phyloP scores from a whole-genome alignment of 176 grass and related monocot species.

The Poa pratensis region DNA sequence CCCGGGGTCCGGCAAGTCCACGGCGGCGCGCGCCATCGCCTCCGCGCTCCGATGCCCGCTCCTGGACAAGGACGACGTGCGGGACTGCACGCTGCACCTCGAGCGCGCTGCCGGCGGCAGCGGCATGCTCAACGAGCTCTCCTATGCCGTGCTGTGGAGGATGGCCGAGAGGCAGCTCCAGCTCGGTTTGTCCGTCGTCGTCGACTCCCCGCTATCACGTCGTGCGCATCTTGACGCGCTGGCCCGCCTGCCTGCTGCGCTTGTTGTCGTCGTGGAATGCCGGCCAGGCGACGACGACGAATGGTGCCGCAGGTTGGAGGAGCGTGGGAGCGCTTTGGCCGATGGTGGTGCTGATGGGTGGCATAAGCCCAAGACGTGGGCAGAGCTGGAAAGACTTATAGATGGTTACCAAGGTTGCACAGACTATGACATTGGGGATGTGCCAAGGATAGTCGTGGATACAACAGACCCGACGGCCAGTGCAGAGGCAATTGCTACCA shows the following conservation, averaged over 20 bases:
- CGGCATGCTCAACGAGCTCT: conserved; percentile 68
- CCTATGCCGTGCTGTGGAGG: conserved; percentile 68
- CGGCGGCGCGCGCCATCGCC: conserved; percentile 61
- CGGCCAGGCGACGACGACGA: conserved; percentile 46
- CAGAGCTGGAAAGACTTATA: conserved; percentile 57
- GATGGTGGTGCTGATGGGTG: conserved; percentile 37
- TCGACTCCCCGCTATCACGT: conserved; percentile 76
- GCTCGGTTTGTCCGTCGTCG: conserved; percentile 67
- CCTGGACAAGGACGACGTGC: conserved; percentile 92
- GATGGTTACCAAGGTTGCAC: conserved; percentile 70
- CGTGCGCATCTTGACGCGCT: conserved; percentile 60
- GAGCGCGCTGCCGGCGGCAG: conserved; percentile 35
- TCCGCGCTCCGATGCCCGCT: conserved; percentile 58
- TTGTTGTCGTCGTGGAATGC: conserved; percentile 76
- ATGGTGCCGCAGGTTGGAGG: conserved; percentile 71
- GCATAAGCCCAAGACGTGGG: conserved; percentile 85
- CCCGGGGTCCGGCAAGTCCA: conserved; percentile 88
- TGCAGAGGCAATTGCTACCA: conserved; percentile 26
- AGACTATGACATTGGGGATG: conserved; percentile 65
- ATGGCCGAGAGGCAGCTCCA: conserved; percentile 59
- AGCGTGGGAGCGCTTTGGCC: conserved; percentile 36
- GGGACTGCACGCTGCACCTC: conserved; percentile 77
- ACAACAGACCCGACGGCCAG: conserved; percentile 45
- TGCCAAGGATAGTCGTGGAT: conserved; percentile 68
- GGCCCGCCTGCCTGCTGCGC: conserved; percentile 10